phyloP scores from a whole-genome alignment of 495 filamentous ascomycete genomes.

The Letharia lupina region DNA sequence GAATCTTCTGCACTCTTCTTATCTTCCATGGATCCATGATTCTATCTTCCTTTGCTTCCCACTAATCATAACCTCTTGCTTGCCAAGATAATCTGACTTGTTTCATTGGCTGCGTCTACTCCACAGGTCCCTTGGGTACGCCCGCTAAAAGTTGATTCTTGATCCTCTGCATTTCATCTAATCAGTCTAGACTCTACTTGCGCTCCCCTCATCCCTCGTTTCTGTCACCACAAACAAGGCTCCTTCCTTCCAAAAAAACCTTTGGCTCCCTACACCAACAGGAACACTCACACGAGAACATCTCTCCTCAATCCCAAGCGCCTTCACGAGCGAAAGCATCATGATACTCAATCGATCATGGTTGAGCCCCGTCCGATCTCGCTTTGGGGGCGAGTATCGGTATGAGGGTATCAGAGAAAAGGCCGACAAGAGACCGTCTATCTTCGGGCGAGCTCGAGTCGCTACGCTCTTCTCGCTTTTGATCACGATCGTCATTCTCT shows the following conservation, averaged over 20 bases:
- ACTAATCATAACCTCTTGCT: background rate
- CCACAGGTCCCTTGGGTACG: background rate
- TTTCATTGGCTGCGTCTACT: background rate
- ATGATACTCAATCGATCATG: constrained; percentile 5
- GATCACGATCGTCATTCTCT: background rate
- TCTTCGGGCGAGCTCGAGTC: constrained; percentile 3
- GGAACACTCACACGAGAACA: background rate
- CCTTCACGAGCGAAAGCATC: background rate
- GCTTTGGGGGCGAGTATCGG: constrained; percentile 2
- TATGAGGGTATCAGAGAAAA: constrained; percentile 1
- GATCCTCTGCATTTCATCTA: background rate
- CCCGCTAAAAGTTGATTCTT: background rate
- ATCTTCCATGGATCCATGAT: background rate
- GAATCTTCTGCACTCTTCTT: background rate
- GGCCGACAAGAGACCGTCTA: constrained; percentile 1
- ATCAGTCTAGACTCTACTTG: background rate
- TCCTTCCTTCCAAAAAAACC: background rate
- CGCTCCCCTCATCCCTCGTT: background rate
- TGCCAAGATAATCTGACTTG: background rate
- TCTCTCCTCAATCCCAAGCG: background rate
- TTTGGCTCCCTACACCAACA: background rate
- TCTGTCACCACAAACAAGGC: background rate
- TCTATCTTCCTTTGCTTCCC: background rate
- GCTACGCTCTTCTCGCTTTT: background rate
- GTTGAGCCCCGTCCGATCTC: constrained; percentile 1